Percentiles rank a stretch among this genome's conserved stretches.
Conservation (phyloP, 2,329 filamentous ascomycete genomes). For the Fusarium vanettenii region DNA sequence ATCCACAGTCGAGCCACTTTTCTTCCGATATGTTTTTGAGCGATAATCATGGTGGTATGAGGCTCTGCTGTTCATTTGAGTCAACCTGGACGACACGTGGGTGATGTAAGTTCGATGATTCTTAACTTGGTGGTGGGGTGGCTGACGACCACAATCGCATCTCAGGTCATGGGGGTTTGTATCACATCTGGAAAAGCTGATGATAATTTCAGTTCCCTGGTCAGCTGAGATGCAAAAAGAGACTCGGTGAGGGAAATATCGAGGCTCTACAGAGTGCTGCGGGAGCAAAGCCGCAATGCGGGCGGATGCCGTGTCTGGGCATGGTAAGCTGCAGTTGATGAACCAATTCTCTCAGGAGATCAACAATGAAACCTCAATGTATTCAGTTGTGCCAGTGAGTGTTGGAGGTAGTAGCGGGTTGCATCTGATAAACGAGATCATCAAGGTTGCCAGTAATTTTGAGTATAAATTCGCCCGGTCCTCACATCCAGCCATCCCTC, state of each 20-base stretch:
- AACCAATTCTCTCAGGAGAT: background rate
- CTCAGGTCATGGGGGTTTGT: background rate
- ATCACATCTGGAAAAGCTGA: background rate
- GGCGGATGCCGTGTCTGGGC: background rate
- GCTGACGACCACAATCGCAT: background rate
- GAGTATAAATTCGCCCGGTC: background rate
- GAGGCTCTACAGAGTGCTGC: background rate
- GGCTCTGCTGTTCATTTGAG: background rate
- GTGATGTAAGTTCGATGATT: background rate
- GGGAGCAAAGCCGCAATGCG: background rate
- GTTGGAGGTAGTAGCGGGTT: background rate
- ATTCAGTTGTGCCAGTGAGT: background rate
- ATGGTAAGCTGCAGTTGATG: background rate
- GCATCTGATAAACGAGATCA: background rate
- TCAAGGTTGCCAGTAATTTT: background rate
- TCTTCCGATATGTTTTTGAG: background rate
- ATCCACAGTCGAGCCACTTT: conserved; percentile 1
- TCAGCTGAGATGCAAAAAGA: background rate
- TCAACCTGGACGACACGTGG: background rate
- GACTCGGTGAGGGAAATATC: background rate
- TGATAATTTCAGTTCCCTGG: background rate
- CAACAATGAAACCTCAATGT: background rate
- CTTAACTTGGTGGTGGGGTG: background rate
- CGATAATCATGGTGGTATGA: background rate
- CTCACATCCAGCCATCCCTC: background rate